Base-by-base conservation (phyloP, 1,139 yeast genomes). In the Yamadazyma taylorii region DNA sequence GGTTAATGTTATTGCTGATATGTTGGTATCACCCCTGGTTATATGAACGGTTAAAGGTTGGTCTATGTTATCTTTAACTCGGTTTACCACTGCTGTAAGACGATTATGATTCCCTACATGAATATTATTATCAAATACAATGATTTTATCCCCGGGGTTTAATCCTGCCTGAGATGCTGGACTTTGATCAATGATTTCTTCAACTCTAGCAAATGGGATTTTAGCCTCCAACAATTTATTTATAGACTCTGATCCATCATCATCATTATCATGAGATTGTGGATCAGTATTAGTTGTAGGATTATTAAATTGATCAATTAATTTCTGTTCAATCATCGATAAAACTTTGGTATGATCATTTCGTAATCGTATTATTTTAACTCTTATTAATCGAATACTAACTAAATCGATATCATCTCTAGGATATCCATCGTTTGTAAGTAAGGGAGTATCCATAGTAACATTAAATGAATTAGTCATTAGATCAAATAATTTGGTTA, bases 401-500 rank as follows among this genome's bases (percentile, higher is more conserved):
- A 83, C 79, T 5, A 90, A 85, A 51, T 92, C 96, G 23, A 90
- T 75, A 55, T 92, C 97, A 12, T 71, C 63, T 26, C 97, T 67
- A 0, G 98, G 98, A 49, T 77, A 92, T 25, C 97, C 97, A 51
- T 90, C 96, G 0, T 52, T 43, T 0, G 85, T 75, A 3, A 85
- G 58, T 46, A 90, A 62, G 0, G 80, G 69, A 0, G 94, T 81
- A 14, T 72, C 59, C 89, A 88, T 79, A 45, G 74, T 78, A 1
- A 74, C 81, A 26, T 66, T 61, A 41, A 62, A 64, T 29, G 58
- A 54, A 30, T 52, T 45, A 8, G 43, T 45, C n/a, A 71, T 51
- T 13, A 66, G 43, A 36, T 60, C 66, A 47, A 67, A 67, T 25
- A 70, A 51, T 13, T 47, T 33, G 12, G 50, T 42, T 27, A 71